A percentile compares a stretch with the other conserved stretches of the same genome.
phyloP scores from a whole-genome alignment of 2,329 filamentous ascomycete genomes.

The Penicillium freii region DNA sequence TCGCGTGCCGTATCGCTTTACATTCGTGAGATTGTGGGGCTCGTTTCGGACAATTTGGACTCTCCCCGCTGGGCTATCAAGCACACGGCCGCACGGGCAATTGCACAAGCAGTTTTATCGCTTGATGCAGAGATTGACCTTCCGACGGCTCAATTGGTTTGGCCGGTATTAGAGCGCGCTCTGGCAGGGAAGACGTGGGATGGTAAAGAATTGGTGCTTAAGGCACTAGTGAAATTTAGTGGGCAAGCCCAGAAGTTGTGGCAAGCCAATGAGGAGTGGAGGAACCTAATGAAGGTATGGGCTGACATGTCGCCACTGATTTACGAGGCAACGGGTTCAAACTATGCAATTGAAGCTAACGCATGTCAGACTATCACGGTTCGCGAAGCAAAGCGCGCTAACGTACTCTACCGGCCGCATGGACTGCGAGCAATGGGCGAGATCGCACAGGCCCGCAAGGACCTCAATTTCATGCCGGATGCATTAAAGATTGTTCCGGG shows the following conservation, averaged over 20 bases:
- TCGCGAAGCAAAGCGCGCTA: constrained; percentile 88
- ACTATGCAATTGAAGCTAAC: constrained; percentile 10
- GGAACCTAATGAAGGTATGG: constrained; percentile 65
- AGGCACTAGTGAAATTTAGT: constrained; percentile 75
- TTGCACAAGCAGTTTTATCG: constrained; percentile 69
- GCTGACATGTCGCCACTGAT: constrained; percentile 2
- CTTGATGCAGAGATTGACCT: constrained; percentile 59
- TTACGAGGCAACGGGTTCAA: neutral
- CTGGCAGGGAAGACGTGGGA: constrained; percentile 87
- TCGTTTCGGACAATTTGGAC: constrained; percentile 68
- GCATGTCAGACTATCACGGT: constrained; percentile 60
- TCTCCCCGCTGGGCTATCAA: constrained; percentile 87
- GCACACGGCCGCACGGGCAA: constrained; percentile 78
- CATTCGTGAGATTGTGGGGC: constrained; percentile 71
- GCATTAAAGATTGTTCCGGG: constrained; percentile 63
- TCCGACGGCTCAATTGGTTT: constrained; percentile 63
- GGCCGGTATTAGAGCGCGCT: constrained; percentile 80
- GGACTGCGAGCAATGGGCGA: constrained; percentile 71
- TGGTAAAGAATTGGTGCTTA: constrained; percentile 82
- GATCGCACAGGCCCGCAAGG: constrained; percentile 65
- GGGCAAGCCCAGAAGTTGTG: constrained; percentile 61
- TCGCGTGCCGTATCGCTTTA: constrained; percentile 79
- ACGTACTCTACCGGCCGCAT: constrained; percentile 75
- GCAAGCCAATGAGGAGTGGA: constrained; percentile 57
- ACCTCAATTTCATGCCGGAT: constrained; percentile 68